Percentiles rank a stretch among this genome's conserved stretches.
Evolutionary conservation across 768 basidiomycete genomes (phyloP).

Genomic region (Suillus decipiens): DNA sequence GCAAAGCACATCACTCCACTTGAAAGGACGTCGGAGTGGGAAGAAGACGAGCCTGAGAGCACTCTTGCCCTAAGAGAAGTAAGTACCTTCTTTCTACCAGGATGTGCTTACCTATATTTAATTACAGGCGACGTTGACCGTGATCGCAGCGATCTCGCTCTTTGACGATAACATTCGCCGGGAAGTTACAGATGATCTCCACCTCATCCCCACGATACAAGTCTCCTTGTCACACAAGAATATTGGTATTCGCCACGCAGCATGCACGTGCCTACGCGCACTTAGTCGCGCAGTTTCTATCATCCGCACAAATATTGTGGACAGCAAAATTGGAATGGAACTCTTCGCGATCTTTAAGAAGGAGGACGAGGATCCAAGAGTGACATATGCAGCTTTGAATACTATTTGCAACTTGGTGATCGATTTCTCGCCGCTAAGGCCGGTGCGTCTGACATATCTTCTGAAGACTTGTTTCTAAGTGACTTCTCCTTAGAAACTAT

Average conservation of each 20-base stretch:
- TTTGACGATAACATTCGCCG: conserved; percentile 74
- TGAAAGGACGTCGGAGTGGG: conserved; percentile 50
- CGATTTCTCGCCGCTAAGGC: conserved; percentile 80
- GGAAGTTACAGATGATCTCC: conserved; percentile 59
- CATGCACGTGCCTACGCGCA: conserved; percentile 83
- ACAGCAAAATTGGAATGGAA: conserved; percentile 74
- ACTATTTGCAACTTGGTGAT: conserved; percentile 86
- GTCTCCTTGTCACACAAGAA: conserved; percentile 59
- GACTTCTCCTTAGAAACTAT: conserved; percentile 42
- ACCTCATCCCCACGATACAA: conserved; percentile 56
- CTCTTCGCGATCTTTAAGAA: conserved; percentile 62
- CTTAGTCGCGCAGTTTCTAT: conserved; percentile 79
- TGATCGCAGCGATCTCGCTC: conserved; percentile 71
- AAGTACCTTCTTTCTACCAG: conserved; percentile 13
- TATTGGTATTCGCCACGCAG: conserved; percentile 80
- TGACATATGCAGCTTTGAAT: conserved; percentile 67
- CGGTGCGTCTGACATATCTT: conserved; percentile 45
- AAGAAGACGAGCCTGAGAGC: conserved; percentile 70
- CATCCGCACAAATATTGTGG: conserved; percentile 81
- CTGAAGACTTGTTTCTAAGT: not conserved
- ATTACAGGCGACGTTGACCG: conserved; percentile 67
- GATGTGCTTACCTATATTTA: conserved; percentile 4
- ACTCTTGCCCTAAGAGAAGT: conserved; percentile 64
- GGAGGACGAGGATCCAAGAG: conserved; percentile 66
- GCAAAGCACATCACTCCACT: conserved; percentile 56